Conservation (phyloP, 2,329 filamentous ascomycete genomes). For the Fusarium palustre region DNA sequence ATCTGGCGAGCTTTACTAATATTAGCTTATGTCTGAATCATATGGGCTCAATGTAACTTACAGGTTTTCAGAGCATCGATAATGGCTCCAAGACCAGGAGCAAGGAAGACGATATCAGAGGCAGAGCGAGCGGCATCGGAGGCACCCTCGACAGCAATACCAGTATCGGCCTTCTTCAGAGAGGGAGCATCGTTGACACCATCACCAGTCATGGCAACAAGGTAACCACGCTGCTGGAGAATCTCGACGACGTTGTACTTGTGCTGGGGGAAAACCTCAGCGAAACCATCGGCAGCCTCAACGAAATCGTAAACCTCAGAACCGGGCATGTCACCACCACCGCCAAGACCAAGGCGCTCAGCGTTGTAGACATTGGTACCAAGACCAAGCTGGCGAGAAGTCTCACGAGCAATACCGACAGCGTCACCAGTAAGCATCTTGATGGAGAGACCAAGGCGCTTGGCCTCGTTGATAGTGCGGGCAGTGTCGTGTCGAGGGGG, state of each 20-base stretch:
- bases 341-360: slow-evolving; percentile 89
- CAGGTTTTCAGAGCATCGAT: slow-evolving; percentile 94
- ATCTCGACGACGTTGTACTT: slow-evolving; percentile 84
- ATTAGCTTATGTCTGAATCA: too few species aligned
- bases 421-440: slow-evolving; percentile 98
- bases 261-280: slow-evolving; percentile 94
- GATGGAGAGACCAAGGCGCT: slow-evolving; percentile 86
- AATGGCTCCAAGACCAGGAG: slow-evolving; percentile 89
- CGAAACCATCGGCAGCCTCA: slow-evolving; percentile 93
- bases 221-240: slow-evolving; percentile 90
- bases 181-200: slow-evolving; percentile 95
- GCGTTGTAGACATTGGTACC: slow-evolving; percentile 95
- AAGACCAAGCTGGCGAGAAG: slow-evolving; percentile 89
- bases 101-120: slow-evolving; percentile 93
- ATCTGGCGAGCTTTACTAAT: slow-evolving; percentile 89
- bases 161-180: slow-evolving; percentile 94
- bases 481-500: slow-evolving; percentile 91
- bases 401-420: slow-evolving; percentile 92
- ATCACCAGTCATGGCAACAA: slow-evolving; percentile 96
- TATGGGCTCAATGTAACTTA: too few species aligned
- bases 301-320: slow-evolving; percentile 96
- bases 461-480: slow-evolving; percentile 90
- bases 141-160: slow-evolving; percentile 93
- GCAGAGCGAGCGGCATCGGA: slow-evolving; percentile 92
- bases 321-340: slow-evolving; percentile 91